A percentile compares a stretch with the other conserved stretches of the same genome.
Evolutionary conservation across 2,329 filamentous ascomycete species (phyloP).

Genomic region (Aspergillus sp.): DNA sequence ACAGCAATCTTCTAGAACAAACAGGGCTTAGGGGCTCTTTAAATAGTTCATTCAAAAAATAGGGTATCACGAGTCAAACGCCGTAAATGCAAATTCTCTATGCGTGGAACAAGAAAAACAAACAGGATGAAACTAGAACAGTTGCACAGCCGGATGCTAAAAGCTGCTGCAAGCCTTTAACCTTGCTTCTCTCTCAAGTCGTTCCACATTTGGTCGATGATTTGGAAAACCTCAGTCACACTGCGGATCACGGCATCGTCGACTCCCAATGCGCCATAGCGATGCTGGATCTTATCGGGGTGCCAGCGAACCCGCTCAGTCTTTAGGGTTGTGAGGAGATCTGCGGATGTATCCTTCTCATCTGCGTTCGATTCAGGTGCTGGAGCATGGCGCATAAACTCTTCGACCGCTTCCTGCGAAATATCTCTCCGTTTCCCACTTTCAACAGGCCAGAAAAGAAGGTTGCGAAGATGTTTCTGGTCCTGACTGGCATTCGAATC

Average conservation of each 20-base stretch:
- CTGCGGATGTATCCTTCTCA: slow-evolving; percentile 16
- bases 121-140: not conserved
- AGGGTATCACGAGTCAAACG: slow-evolving; percentile 3
- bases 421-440: slow-evolving; percentile 56
- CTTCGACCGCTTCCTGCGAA: slow-evolving; percentile 56
- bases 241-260: slow-evolving; percentile 67
- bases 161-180: slow-evolving; percentile 4
- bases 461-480: slow-evolving; percentile 26
- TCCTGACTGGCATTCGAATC: too few species aligned
- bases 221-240: slow-evolving; percentile 88
- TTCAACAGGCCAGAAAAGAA: slow-evolving; percentile 70
- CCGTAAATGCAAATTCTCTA: not conserved
- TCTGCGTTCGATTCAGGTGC: not conserved
- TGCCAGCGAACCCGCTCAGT: slow-evolving; percentile 90
- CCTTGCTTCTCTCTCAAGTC: slow-evolving; percentile 45
- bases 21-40: not conserved
- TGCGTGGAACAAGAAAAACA: not conserved
- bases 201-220: slow-evolving; percentile 76
- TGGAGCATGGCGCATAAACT: slow-evolving; percentile 63
- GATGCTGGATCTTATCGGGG: slow-evolving; percentile 94
- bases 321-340: slow-evolving; percentile 59
- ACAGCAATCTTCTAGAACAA: too few species aligned
- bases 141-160: slow-evolving; percentile 1
- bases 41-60: not conserved
- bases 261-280: slow-evolving; percentile 65